These are phyloP conservation scores for Fraxinus dipetala DNA, from an alignment of 305 asterid species.

Conservation along the genomic window DNA sequence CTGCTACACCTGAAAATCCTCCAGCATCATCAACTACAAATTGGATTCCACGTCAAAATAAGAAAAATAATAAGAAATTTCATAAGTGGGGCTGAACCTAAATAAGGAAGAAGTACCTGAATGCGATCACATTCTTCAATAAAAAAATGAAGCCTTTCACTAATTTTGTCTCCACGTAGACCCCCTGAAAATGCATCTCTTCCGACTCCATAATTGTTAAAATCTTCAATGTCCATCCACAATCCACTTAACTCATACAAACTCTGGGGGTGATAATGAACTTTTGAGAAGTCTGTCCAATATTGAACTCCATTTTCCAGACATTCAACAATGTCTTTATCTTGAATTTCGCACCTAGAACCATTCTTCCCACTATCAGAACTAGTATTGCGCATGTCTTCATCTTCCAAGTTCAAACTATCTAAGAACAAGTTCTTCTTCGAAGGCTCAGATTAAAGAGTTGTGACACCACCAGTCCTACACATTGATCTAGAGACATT, in stretches of 20 bases:
- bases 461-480: slow-evolving; percentile 76
- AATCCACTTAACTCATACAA: slow-evolving; percentile 71
- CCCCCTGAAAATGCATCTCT: slow-evolving; percentile 57
- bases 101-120: slow-evolving; percentile 50
- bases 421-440: slow-evolving; percentile 79
- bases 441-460: slow-evolving; percentile 61
- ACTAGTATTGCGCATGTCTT: slow-evolving; percentile 24
- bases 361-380: slow-evolving; percentile 28
- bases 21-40: slow-evolving; percentile 77
- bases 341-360: slow-evolving; percentile 51
- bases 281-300: slow-evolving; percentile 96
- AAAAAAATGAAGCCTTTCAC: slow-evolving; percentile 84
- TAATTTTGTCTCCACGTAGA: slow-evolving; percentile 66
- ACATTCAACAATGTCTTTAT: slow-evolving; percentile 64
- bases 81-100: slow-evolving; percentile 4
- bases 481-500: slow-evolving; percentile 39
- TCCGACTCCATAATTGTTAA: slow-evolving; percentile 72
- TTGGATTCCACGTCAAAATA: slow-evolving; percentile 67
- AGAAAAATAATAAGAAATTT: slow-evolving; percentile 5
- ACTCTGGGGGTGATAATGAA: slow-evolving; percentile 88
- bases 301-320: slow-evolving; percentile 72
- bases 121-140: slow-evolving; percentile 89
- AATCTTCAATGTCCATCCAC: slow-evolving; percentile 57
- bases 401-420: slow-evolving; percentile 60
- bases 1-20: slow-evolving; percentile 86